A percentile compares a stretch with the other conserved stretches of the same genome.
Evolutionary conservation across 192 early-diverging fungal species (phyloP).

Genomic region (Radiomyces spectabilis): DNA sequence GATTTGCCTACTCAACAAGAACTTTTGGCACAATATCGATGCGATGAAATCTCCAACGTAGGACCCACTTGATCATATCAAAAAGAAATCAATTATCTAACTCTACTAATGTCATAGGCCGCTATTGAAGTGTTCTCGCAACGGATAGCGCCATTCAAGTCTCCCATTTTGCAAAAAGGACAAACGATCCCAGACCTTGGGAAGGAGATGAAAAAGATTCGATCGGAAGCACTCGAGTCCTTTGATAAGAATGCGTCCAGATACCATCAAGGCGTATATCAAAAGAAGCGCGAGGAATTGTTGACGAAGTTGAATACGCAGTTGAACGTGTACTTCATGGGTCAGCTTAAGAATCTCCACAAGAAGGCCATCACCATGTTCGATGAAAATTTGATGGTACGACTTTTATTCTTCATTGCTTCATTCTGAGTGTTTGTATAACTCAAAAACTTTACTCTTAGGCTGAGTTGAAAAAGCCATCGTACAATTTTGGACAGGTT

Average conservation of each 20-base stretch:
- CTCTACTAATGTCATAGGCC: constrained; percentile 20
- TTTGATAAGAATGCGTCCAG: constrained; percentile 90
- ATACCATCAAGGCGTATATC: constrained; percentile 84
- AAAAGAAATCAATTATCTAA: neutral
- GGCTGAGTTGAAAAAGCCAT: constrained; percentile 16
- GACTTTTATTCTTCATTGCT: no score
- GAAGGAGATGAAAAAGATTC: constrained; percentile 44
- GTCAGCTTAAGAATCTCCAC: constrained; percentile 83
- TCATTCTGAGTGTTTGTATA: no score
- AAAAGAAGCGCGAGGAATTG: constrained; percentile 80
- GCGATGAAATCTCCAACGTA: constrained; percentile 88
- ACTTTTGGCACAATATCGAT: constrained; percentile 94
- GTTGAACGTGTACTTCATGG: constrained; percentile 71
- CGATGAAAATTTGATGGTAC: no score
- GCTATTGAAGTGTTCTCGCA: constrained; percentile 66
- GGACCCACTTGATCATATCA: neutral
- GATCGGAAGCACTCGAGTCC: constrained; percentile 46
- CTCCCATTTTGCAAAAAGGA: constrained; percentile 65
- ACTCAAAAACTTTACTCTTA: no score
- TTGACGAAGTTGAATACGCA: constrained; percentile 66
- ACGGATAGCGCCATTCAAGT: constrained; percentile 53
- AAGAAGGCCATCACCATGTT: constrained; percentile 68
- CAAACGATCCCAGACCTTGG: constrained; percentile 76
- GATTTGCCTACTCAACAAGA: constrained; percentile 98
- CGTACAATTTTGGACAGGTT: constrained; percentile 57